phyloP scores from a whole-genome alignment of 1,139 yeast genomes.

The Yamadazyma sp. region DNA sequence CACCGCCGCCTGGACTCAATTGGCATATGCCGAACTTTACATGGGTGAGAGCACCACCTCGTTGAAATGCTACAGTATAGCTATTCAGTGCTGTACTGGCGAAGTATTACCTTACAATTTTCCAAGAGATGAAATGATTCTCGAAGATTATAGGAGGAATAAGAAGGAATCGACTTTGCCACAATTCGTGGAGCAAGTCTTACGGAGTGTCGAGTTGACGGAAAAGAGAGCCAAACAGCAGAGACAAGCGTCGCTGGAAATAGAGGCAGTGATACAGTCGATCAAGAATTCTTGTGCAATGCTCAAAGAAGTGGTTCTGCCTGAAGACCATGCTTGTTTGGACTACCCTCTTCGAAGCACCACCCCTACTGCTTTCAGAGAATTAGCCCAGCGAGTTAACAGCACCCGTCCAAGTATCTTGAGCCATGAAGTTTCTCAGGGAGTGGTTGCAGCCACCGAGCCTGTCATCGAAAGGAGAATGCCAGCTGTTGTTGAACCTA shows the following conservation, averaged over 20 bases:
- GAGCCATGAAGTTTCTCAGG: conserved; percentile 42
- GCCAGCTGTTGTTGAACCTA: conserved; percentile 7
- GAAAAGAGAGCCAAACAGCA: conserved; percentile 45
- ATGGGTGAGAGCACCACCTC: conserved; percentile 40
- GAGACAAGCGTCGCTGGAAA: conserved; percentile 23
- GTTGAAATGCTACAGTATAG: conserved; percentile 33
- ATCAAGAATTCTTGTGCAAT: conserved; percentile 29
- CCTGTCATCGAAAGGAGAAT: conserved; percentile 1
- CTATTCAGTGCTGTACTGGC: conserved; percentile 33
- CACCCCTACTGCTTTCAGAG: conserved; percentile 27
- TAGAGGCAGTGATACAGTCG: conserved; percentile 24
- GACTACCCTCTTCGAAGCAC: conserved; percentile 27
- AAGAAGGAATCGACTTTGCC: conserved; percentile 32
- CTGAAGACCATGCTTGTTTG: conserved; percentile 30
- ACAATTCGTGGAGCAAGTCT: conserved; percentile 39
- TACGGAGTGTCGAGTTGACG: conserved; percentile 37
- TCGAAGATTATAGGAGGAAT: conserved; percentile 22
- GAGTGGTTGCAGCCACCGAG: conserved; percentile 30
- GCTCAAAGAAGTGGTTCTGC: conserved; percentile 18
- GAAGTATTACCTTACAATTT: conserved; percentile 30
- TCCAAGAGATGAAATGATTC: conserved; percentile 17
- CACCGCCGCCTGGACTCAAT: conserved; percentile 48
- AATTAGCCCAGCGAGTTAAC: conserved; percentile 34
- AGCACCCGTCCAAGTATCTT: conserved; percentile 36
- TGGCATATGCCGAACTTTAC: conserved; percentile 46